A percentile compares a stretch with the other conserved stretches of the same genome.
Evolutionary conservation across 495 filamentous ascomycete species (phyloP).

Genomic region (Daldinia loculata): DNA sequence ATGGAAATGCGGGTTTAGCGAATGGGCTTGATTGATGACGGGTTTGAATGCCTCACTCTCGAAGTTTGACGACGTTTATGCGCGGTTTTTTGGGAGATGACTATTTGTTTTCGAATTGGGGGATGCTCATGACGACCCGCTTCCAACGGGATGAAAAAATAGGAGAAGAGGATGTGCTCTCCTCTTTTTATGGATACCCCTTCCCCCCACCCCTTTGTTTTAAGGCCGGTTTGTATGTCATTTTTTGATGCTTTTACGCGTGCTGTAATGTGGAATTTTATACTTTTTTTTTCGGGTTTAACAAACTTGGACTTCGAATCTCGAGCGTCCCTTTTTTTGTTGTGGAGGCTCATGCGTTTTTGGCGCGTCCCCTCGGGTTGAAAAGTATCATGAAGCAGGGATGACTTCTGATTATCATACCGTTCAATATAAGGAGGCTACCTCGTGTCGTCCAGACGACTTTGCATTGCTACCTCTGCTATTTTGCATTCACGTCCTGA

Average conservation of each 20-base stretch:
- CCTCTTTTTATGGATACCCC: conserved; percentile 37
- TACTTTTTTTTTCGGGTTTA: not conserved
- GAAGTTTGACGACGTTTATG: conserved; percentile 27
- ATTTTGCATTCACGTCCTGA: not conserved
- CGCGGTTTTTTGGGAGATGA: conserved; percentile 9
- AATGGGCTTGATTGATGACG: conserved; percentile 17
- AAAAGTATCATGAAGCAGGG: not conserved
- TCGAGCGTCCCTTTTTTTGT: not conserved
- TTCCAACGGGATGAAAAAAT: conserved; percentile 24
- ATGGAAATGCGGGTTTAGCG: conserved; percentile 2
- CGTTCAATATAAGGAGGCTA: conserved; percentile 11
- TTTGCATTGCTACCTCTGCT: not conserved
- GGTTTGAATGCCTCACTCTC: conserved; percentile 5
- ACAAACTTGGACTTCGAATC: not conserved
- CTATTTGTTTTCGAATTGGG: conserved; percentile 21
- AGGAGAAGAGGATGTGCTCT: conserved; percentile 19
- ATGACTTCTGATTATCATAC: conserved; percentile 4
- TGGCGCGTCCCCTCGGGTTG: not conserved
- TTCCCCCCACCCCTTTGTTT: conserved; percentile 13
- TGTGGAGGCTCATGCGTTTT: not conserved
- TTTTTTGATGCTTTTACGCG: conserved; percentile 7
- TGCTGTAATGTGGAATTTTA: conserved; percentile 34
- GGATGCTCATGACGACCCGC: conserved; percentile 16
- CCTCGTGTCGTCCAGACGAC: conserved; percentile 1
- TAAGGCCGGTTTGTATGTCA: conserved; percentile 20